Percentiles rank a stretch among this genome's conserved stretches.
Conservation (phyloP, 176 grass and related monocot genomes). For the Poa annua region DNA sequence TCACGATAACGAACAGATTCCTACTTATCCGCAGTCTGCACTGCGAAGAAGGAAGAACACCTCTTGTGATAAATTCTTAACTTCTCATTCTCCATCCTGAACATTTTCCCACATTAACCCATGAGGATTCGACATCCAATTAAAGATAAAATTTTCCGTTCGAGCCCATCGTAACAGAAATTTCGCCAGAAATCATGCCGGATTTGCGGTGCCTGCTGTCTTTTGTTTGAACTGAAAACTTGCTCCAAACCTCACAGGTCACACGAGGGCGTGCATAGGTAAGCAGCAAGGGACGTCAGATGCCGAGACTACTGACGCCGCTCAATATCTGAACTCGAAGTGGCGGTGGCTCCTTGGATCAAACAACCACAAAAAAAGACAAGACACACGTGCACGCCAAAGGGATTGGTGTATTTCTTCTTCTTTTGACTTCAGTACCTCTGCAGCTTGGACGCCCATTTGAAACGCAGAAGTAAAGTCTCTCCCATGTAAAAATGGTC, state of each 20-base stretch:
- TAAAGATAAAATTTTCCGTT: background rate
- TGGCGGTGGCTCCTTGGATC: background rate
- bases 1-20: conserved; percentile 34
- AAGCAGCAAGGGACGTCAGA: background rate
- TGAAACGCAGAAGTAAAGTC: background rate
- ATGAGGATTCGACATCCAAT: background rate
- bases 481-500: background rate
- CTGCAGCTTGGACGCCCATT: background rate
- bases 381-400: background rate
- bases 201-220: background rate
- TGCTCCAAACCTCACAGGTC: background rate
- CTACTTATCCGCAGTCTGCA: conserved; percentile 4
- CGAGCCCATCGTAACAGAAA: background rate
- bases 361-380: background rate
- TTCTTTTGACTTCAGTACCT: background rate
- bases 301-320: background rate
- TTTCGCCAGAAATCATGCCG: background rate
- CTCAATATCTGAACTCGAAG: background rate
- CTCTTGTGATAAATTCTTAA: conserved; percentile 16
- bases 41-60: conserved; percentile 12
- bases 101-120: background rate
- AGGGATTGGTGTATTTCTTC: background rate
- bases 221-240: background rate
- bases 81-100: background rate
- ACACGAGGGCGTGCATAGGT: background rate